A percentile compares a stretch with the other conserved stretches of the same genome.
phyloP scores from a whole-genome alignment of 805 yeast species.

The Zygotorulaspora danielsina region DNA sequence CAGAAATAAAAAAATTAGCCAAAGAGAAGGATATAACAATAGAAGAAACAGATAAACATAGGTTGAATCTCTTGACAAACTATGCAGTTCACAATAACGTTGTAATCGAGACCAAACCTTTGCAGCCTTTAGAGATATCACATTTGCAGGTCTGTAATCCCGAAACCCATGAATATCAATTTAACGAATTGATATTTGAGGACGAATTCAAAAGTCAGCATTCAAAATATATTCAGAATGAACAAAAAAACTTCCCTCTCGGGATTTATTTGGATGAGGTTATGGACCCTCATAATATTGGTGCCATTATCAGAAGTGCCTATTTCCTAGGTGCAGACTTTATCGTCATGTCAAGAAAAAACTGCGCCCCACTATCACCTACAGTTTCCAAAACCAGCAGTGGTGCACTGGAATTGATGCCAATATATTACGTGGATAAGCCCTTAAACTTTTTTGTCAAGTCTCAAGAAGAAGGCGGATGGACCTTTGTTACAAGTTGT shows the following conservation, averaged over 20 bases:
- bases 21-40: slow-evolving; percentile 30
- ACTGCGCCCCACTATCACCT: slow-evolving; percentile 73
- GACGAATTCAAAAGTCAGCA: slow-evolving; percentile 20
- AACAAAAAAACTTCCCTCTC: slow-evolving; percentile 46
- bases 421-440: slow-evolving; percentile 52
- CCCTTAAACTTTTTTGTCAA: slow-evolving; percentile 60
- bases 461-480: slow-evolving; percentile 50
- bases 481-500: slow-evolving; percentile 68
- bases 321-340: slow-evolving; percentile 81
- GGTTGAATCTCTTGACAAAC: slow-evolving; percentile 54
- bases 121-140: slow-evolving; percentile 24
- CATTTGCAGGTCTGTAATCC: slow-evolving; percentile 32
- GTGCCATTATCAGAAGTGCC: slow-evolving; percentile 77
- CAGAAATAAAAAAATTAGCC: slow-evolving; percentile 47
- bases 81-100: slow-evolving; percentile 79
- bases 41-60: slow-evolving; percentile 37
- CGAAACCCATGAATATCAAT: slow-evolving; percentile 16
- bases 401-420: slow-evolving; percentile 76
- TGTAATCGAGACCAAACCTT: slow-evolving; percentile 58
- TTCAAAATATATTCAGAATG: slow-evolving; percentile 29
- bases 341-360: slow-evolving; percentile 60
- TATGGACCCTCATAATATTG: slow-evolving; percentile 83
- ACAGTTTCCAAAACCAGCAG: slow-evolving; percentile 76
- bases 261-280: slow-evolving; percentile 76
- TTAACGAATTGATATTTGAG: slow-evolving; percentile 26